These are phyloP conservation scores for Ampelocalamus luodianensis DNA, from an alignment of 176 grass and related monocot genomes.

Conservation along the genomic window DNA sequence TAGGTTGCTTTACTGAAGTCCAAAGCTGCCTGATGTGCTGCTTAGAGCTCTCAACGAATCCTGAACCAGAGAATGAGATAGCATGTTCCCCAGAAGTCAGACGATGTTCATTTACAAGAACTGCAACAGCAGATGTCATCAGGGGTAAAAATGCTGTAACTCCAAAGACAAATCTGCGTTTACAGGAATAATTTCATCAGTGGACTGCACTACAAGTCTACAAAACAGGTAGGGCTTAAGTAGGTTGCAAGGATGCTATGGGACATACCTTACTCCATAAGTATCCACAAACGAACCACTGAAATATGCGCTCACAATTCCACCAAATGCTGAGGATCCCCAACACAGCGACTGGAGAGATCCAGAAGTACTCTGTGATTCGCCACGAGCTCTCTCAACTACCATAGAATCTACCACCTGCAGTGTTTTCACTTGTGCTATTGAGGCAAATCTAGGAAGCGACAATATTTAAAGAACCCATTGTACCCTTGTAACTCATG, in stretches of 20 bases:
- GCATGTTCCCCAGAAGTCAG: constrained; percentile 48
- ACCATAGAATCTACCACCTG: constrained; percentile 99
- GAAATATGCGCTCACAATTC: constrained; percentile 97
- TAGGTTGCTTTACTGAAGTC: constrained; percentile 89
- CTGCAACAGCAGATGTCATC: constrained; percentile 96
- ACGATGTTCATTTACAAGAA: constrained; percentile 91
- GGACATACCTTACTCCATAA: constrained; percentile 93
- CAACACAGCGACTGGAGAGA: constrained; percentile 96
- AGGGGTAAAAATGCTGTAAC: constrained; percentile 95
- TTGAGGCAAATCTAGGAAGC: constrained; percentile 43
- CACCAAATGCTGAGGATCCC: constrained; percentile 97
- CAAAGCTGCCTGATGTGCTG: constrained; percentile 84
- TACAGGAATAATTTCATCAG: constrained; percentile 52
- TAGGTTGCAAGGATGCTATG: constrained; percentile 18
- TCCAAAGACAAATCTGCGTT: constrained; percentile 97
- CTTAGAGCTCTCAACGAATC: constrained; percentile 84
- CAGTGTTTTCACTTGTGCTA: constrained; percentile 38
- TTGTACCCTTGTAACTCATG: constrained; percentile 15
- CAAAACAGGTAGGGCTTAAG: constrained; percentile 17
- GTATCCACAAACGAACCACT: constrained; percentile 91
- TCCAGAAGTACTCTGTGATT: constrained; percentile 98
- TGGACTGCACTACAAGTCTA: constrained; percentile 35
- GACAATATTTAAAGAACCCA: constrained; percentile 14
- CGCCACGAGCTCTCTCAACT: constrained; percentile 96
- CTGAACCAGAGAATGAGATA: constrained; percentile 58